Conservation (phyloP, 306 rosid species). For the Medicago ruthenica region DNA sequence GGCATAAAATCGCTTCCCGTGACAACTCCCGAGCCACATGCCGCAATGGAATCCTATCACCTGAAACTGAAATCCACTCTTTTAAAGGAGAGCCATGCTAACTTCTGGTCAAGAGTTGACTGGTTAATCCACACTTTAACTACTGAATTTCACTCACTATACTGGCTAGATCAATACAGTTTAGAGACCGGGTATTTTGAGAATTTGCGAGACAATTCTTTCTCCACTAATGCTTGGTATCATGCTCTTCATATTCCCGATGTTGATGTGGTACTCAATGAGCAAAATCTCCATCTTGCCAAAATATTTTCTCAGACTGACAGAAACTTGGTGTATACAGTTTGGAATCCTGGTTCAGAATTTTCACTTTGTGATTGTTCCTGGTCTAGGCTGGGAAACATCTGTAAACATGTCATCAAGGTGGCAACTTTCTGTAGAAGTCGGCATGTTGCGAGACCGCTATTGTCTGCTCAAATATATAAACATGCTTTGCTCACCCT, state of each 20-base stretch:
- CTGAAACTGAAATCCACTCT: slow-evolving; percentile 67
- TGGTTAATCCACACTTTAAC: slow-evolving; percentile 74
- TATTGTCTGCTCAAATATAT: slow-evolving; percentile 71
- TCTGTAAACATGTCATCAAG: slow-evolving; percentile 79
- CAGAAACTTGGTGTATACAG: slow-evolving; percentile 61
- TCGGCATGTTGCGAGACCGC: slow-evolving; percentile 66
- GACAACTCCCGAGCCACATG: slow-evolving; percentile 67
- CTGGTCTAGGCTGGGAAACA: slow-evolving; percentile 75
- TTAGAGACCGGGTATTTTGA: slow-evolving; percentile 66
- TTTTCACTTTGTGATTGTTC: slow-evolving; percentile 83
- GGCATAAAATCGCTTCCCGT: slow-evolving; percentile 67
- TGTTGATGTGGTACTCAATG: slow-evolving; percentile 68
- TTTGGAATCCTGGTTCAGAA: slow-evolving; percentile 85
- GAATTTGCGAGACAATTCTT: slow-evolving; percentile 57
- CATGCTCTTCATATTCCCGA: slow-evolving; percentile 69
- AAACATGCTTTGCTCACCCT: slow-evolving; percentile 64
- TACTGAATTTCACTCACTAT: slow-evolving; percentile 67
- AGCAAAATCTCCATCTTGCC: slow-evolving; percentile 68
- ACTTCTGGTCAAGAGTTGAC: slow-evolving; percentile 69
- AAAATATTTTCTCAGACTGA: slow-evolving; percentile 73
- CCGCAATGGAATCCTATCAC: slow-evolving; percentile 77
- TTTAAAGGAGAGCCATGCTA: slow-evolving; percentile 54
- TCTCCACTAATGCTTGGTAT: slow-evolving; percentile 68
- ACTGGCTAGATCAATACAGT: slow-evolving; percentile 78
- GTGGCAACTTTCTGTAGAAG: slow-evolving; percentile 68